These are phyloP conservation scores for Fusarium nodosum DNA, from an alignment of 2,329 filamentous ascomycete genomes.

Conservation along the genomic window DNA sequence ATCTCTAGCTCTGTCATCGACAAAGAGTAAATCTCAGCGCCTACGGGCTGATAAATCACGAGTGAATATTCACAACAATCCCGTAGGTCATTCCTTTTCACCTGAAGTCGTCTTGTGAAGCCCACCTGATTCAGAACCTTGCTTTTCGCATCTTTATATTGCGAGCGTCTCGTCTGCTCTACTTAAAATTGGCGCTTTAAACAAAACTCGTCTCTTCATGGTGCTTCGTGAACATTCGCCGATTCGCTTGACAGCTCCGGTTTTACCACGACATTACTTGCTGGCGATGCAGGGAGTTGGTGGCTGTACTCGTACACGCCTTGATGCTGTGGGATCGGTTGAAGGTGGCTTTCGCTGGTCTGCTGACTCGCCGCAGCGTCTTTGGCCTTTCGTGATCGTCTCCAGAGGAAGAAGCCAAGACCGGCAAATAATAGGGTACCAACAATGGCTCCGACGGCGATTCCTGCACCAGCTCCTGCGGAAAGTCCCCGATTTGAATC, in stretches of 20 bases:
- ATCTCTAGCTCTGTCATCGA: too few relatives aligned
- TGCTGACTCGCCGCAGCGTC: background rate
- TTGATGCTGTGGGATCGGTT: background rate
- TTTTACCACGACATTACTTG: background rate
- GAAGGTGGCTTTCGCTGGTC: background rate
- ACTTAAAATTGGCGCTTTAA: background rate
- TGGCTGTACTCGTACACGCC: background rate
- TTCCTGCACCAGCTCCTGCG: conserved; percentile 14
- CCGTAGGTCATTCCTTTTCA: background rate
- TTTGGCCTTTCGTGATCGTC: background rate
- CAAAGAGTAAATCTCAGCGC: too few relatives aligned
- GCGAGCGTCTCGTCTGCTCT: background rate
- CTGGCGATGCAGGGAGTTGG: background rate
- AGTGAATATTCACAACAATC: too few relatives aligned
- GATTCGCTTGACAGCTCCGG: conserved; percentile 8
- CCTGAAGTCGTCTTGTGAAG: background rate
- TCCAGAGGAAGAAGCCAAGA: conserved; percentile 19
- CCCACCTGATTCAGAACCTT: background rate
- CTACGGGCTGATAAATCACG: too few relatives aligned
- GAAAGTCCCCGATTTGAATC: background rate
- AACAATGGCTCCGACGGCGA: conserved; percentile 9
- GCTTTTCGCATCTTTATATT: background rate
- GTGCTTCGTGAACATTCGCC: conserved; percentile 11
- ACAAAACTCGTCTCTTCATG: background rate
- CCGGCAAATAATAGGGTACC: conserved; percentile 4